These are phyloP conservation scores for Amanita fuliginea DNA, from an alignment of 768 basidiomycete genomes.

Conservation along the genomic window DNA sequence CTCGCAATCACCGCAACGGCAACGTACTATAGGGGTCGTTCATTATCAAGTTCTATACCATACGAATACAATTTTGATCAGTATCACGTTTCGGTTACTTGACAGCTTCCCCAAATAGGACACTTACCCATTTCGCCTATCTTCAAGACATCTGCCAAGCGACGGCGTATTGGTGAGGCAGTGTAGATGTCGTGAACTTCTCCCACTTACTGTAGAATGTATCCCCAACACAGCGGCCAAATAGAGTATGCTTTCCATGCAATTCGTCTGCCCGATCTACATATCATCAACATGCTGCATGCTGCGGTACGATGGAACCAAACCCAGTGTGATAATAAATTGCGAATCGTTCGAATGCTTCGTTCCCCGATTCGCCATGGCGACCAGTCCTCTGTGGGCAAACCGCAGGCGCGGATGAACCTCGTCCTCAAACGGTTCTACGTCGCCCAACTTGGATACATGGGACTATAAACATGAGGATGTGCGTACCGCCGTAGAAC, in stretches of 20 bases:
- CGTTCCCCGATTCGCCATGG: constrained; percentile 84
- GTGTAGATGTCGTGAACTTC: neutral
- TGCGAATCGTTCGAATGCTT: constrained; percentile 91
- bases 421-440: constrained; percentile 92
- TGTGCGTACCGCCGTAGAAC: constrained; percentile 69
- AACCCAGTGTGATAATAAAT: constrained; percentile 90
- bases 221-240: constrained; percentile 83
- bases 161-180: neutral
- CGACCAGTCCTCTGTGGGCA: constrained; percentile 83
- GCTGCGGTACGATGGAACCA: neutral
- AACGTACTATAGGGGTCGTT: constrained; percentile 72
- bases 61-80: neutral
- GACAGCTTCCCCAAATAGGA: neutral
- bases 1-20: neutral
- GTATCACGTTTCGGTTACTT: neutral
- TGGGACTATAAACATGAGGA: neutral
- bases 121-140: constrained; percentile 81
- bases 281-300: neutral
- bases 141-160: constrained; percentile 68
- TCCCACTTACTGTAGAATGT: constrained; percentile 71
- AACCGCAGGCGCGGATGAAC: constrained; percentile 87
- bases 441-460: neutral
- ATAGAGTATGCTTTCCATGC: constrained; percentile 90
- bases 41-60: constrained; percentile 56
- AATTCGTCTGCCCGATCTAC: constrained; percentile 85